Evolutionary conservation across 2,329 filamentous ascomycete genomes (phyloP).

Genomic region (Tympanopsis confertula): DNA sequence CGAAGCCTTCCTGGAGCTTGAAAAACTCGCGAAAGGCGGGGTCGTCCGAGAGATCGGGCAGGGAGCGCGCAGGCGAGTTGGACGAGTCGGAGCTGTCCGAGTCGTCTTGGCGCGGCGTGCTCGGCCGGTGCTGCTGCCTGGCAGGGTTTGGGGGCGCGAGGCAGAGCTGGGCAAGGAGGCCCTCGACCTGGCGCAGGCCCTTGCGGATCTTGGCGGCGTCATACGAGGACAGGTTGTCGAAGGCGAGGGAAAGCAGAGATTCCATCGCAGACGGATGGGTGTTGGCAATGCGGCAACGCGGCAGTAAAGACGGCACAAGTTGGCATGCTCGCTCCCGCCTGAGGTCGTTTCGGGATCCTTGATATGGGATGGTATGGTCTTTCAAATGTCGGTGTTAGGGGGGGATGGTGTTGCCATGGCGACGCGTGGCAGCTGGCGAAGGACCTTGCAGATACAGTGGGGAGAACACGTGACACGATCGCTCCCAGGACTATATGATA

Average conservation of each 20-base stretch:
- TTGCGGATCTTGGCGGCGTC: conserved; percentile 84
- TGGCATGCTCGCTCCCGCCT: too few species aligned
- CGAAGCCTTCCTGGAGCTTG: conserved; percentile 89
- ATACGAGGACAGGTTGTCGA: conserved; percentile 91
- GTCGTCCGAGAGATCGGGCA: conserved; percentile 65
- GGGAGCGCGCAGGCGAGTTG: conserved; percentile 40
- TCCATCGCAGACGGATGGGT: conserved; percentile 53
- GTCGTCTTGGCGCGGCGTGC: conserved; percentile 22
- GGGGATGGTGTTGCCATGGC: too few species aligned
- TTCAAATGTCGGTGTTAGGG: too few species aligned
- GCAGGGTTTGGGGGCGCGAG: conserved; percentile 25
- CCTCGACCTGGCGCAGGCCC: conserved; percentile 86
- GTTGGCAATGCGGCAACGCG: conserved; percentile 4
- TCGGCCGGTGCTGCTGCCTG: conserved; percentile 3
- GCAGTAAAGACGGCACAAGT: too few species aligned
- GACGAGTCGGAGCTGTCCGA: conserved; percentile 16
- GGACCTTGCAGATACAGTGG: too few species aligned
- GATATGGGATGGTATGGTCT: too few species aligned
- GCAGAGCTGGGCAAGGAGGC: conserved; percentile 86
- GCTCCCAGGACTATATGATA: too few species aligned
- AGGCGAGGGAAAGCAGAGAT: conserved; percentile 78
- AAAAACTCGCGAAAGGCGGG: conserved; percentile 93
- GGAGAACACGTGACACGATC: too few species aligned
- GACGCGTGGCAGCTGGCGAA: too few species aligned
- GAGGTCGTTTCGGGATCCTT: too few species aligned